A percentile compares a stretch with the other conserved stretches of the same genome.
phyloP scores from a whole-genome alignment of 2,329 filamentous ascomycete genomes.

The Scytalidium lignicola region DNA sequence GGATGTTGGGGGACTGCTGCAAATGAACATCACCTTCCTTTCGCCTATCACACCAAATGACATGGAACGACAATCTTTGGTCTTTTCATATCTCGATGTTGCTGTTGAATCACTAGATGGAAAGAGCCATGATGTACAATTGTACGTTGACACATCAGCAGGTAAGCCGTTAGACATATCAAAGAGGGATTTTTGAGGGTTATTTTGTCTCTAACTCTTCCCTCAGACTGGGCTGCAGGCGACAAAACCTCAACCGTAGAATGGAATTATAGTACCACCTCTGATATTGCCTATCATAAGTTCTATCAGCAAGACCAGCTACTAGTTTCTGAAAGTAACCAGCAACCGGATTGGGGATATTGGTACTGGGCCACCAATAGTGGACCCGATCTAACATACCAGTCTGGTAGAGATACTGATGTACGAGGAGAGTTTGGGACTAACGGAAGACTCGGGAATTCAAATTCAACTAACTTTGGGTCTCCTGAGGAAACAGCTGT shows the following conservation, averaged over 20 bases:
- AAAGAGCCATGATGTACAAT: constrained; percentile 55
- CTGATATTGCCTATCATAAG: constrained; percentile 57
- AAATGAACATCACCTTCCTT: constrained; percentile 64
- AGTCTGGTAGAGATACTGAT: constrained; percentile 61
- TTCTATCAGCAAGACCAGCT: constrained; percentile 56
- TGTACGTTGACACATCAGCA: constrained; percentile 69
- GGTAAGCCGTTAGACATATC: constrained; percentile 37
- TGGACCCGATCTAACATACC: constrained; percentile 52
- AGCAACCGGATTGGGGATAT: constrained; percentile 77
- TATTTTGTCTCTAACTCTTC: constrained; percentile 2
- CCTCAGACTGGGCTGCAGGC: constrained; percentile 65
- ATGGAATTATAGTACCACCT: constrained; percentile 53
- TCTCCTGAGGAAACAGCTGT: constrained; percentile 67
- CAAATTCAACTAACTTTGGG: constrained; percentile 60
- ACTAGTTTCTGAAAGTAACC: constrained; percentile 60
- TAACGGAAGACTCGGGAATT: constrained; percentile 57
- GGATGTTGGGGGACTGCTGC: constrained; percentile 54
- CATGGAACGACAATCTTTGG: constrained; percentile 60
- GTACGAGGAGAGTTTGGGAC: constrained; percentile 63
- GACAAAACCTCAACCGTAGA: constrained; percentile 49
- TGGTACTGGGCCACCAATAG: constrained; percentile 69
- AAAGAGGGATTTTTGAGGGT: constrained; percentile 4
- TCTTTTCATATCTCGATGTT: constrained; percentile 66
- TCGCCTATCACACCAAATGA: constrained; percentile 66
- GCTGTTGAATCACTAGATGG: constrained; percentile 59